Base-by-base conservation (phyloP, 306 rosid species). In the Malus fusca region DNA sequence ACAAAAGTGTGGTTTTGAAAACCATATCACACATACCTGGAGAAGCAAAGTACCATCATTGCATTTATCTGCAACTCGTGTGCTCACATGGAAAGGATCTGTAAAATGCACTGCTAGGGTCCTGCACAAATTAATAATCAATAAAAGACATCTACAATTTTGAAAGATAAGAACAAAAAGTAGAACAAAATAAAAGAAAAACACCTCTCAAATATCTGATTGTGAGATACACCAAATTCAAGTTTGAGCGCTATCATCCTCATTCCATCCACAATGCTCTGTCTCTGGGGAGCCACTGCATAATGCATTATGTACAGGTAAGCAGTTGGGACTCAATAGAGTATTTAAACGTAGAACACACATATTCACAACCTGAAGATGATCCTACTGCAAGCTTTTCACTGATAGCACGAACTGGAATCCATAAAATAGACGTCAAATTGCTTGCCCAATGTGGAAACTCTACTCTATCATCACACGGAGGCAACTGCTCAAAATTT, bases 361-460 rank as follows among this genome's bases (percentile, higher is more conserved):
- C 7, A 78, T 76, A 66, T 68, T 80, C 84, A 77, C 84, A 80
- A 95, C 99, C 99, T 92, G 97, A 85, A 80, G 92, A 90, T 55
- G 99, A 92, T 79, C 96, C 97, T 87, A 85, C 89, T 66, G 88
- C 88, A 74, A 89, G 96, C 66, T 81, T 78, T 73, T 92, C 99
- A 55, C 90, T 82, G 80, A 82, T 79, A 75, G 96, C 96, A 78
- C 77, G 80, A 73, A 95, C 59, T 75, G 96, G 91, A 83, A 95
- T 90, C 99, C 99, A 95, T 68, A 95, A 84, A 84, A 88, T 86
- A 85, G 99, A 89, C 72, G 90, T 80, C 68, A 66, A 68, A 73
- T 88, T 87, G 85, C 91, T 95, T 69, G 99, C 98, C 99, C 99
- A 95, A 79, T 87, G 86, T n/a, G 99, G 99, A 86, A 95, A 90